These are phyloP conservation scores for Phytophthora multivora DNA, from an alignment of 352 stramenopile species.

Conservation along the genomic window DNA sequence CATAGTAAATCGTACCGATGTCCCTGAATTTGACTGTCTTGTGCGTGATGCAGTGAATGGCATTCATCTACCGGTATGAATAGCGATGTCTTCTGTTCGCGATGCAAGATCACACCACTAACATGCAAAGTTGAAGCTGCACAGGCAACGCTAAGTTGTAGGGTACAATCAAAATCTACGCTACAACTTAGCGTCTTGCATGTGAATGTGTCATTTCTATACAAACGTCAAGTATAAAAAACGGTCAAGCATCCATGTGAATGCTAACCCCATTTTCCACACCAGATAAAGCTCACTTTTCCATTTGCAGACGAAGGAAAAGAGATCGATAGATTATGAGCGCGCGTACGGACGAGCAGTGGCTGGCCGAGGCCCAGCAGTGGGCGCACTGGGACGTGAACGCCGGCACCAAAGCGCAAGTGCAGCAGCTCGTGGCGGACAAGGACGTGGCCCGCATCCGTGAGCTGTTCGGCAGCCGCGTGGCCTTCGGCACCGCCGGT, in stretches of 20 bases:
- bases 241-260: constrained; percentile 18
- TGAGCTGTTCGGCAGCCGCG: constrained; percentile 78
- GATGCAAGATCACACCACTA: not conserved
- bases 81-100: too few relatives aligned
- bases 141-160: not conserved
- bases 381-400: constrained; percentile 91
- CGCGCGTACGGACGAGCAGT: constrained; percentile 41
- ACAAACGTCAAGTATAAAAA: constrained; percentile 39
- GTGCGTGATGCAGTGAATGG: too few relatives aligned
- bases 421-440: constrained; percentile 67
- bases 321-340: constrained; percentile 25
- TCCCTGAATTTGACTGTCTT: too few relatives aligned
- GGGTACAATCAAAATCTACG: not conserved
- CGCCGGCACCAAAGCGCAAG: constrained; percentile 61
- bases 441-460: constrained; percentile 57
- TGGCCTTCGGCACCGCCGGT: constrained; percentile 93
- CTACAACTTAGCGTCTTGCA: constrained; percentile 10
- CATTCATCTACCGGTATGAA: too few relatives aligned
- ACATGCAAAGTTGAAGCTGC: constrained; percentile 27
- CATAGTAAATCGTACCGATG: too few relatives aligned
- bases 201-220: constrained; percentile 23
- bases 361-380: constrained; percentile 62
- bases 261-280: constrained; percentile 25
- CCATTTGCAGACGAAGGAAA: constrained; percentile 20
- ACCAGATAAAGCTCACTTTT: constrained; percentile 1